Base-by-base conservation (phyloP, 805 yeast species). In the Millerago galiae region DNA sequence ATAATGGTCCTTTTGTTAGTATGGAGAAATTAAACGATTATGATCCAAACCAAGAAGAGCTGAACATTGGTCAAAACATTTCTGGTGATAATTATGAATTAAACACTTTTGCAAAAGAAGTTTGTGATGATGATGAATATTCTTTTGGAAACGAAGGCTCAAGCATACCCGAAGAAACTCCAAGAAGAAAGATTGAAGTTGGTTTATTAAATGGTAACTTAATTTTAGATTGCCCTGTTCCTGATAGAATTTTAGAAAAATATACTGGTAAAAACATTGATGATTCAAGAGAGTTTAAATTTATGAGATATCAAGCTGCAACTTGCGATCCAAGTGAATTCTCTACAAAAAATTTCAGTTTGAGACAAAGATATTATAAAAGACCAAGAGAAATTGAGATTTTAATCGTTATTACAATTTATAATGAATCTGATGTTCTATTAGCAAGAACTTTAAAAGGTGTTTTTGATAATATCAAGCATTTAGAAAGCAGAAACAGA, bases 251-350 rank as follows among this genome's bases (percentile, higher is more conserved):
- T 39, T 64, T 83, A 34, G 63, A 66, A 37, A 77, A 76, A 53
- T 81, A 74, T 53, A 60, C 68, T 37, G 60, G 60, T 2, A 54
- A 52, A 48, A 64, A 75, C 42, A 58, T 68, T 33, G 72, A 68
- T 54, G 65, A 71, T 57, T 56, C 75, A 46, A 52, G 68, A 53
- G 84, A 91, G 67, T 83, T 83, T 71, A 72, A 79, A 28, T 87
- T 82, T 54, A 82, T 91, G 91, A 75, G 98, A 60, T 91, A 90
- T 63, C 87, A 93, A 44, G 97, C 96, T 0, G 89, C 86, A 16
- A 91, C 98, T 1, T 83, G 95, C 60, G 95, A 91, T 49, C 98
- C 98, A 0, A 70, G 77, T 10, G 77, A 81, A 42, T 86, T 85
- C 56, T 66, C 62, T 15, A 51, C 53, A 9, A 74, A 74, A 48